A percentile compares a stretch with the other conserved stretches of the same genome.
Conservation (phyloP, 2,329 filamentous ascomycete species). For the Myriosclerotinia scirpicola region DNA sequence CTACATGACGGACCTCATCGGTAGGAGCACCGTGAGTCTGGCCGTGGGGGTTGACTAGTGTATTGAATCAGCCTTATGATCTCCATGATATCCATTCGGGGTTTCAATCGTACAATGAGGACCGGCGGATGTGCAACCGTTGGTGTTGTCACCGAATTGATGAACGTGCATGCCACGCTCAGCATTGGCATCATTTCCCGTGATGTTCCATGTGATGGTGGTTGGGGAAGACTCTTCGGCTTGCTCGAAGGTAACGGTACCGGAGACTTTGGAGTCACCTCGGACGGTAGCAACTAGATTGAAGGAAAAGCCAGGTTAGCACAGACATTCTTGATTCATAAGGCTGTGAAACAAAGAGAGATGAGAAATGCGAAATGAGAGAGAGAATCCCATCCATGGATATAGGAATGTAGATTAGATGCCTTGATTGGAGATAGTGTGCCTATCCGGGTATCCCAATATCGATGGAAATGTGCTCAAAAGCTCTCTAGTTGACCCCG, state of each 20-base stretch:
- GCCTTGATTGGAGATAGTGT: conserved; percentile 39
- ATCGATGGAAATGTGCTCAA: conserved; percentile 58
- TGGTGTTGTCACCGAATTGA: conserved; percentile 99
- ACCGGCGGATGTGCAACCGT: conserved; percentile 97
- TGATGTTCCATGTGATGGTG: conserved; percentile 88
- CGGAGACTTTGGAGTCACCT: conserved; percentile 93
- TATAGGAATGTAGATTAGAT: conserved; percentile 30
- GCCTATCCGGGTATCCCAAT: conserved; percentile 49
- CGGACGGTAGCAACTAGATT: conserved; percentile 86
- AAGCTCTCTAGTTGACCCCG: conserved; percentile 49
- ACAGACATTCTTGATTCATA: neutral
- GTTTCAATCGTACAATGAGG: conserved; percentile 76
- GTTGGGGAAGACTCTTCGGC: conserved; percentile 77
- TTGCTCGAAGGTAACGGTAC: conserved; percentile 96
- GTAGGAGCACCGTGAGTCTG: conserved; percentile 88
- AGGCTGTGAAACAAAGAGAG: neutral
- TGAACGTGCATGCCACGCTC: conserved; percentile 98
- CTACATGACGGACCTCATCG: conserved; percentile 87
- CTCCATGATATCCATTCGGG: neutral
- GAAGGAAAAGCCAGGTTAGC: conserved; percentile 26
- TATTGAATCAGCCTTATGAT: conserved; percentile 25
- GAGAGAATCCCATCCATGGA: neutral
- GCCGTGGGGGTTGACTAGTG: conserved; percentile 90
- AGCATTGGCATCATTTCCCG: conserved; percentile 89
- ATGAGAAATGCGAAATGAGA: neutral